Evolutionary conservation across 805 yeast genomes (phyloP).

Genomic region (Wickerhamomyces bovis): DNA sequence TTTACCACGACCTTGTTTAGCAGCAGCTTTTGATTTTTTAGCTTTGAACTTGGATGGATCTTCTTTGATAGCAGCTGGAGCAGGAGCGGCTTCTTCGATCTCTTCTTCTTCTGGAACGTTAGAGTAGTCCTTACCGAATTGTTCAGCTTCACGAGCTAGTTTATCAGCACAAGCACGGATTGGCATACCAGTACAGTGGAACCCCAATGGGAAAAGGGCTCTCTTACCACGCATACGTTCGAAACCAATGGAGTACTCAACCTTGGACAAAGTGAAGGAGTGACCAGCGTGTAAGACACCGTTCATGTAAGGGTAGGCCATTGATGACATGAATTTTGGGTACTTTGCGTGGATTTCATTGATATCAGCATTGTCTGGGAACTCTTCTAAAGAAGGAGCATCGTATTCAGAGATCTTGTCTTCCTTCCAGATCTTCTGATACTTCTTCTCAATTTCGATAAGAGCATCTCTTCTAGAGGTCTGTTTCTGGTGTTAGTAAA

Average conservation of each 20-base stretch:
- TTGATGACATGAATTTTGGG: conserved; percentile 86
- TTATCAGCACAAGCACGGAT: conserved; percentile 95
- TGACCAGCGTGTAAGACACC: conserved; percentile 98
- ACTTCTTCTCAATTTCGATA: conserved; percentile 81
- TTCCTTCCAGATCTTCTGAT: conserved; percentile 82
- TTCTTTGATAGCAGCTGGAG: conserved; percentile 37
- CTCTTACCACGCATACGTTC: conserved; percentile 92
- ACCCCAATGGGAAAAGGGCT: conserved; percentile 92
- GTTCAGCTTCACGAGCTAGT: conserved; percentile 84
- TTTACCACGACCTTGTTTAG: conserved; percentile 90
- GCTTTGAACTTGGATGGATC: conserved; percentile 91
- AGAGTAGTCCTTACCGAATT: conserved; percentile 77
- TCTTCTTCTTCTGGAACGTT: conserved; percentile 61
- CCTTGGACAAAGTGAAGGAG: conserved; percentile 89
- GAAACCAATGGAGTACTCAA: conserved; percentile 86
- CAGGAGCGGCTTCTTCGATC: conserved; percentile 29
- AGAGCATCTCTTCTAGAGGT: conserved; percentile 94
- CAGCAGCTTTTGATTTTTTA: conserved; percentile 88
- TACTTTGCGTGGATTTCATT: conserved; percentile 71
- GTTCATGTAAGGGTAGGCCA: conserved; percentile 99
- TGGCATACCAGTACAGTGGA: conserved; percentile 99
- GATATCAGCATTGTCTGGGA: conserved; percentile 42
- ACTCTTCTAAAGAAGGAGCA: conserved; percentile 75
- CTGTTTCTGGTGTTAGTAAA: conserved; percentile 27
- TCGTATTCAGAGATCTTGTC: conserved; percentile 81